A percentile compares a stretch with the other conserved stretches of the same genome.
Evolutionary conservation across 441 rosid species (phyloP).

Genomic region (Daphne laureola): DNA sequence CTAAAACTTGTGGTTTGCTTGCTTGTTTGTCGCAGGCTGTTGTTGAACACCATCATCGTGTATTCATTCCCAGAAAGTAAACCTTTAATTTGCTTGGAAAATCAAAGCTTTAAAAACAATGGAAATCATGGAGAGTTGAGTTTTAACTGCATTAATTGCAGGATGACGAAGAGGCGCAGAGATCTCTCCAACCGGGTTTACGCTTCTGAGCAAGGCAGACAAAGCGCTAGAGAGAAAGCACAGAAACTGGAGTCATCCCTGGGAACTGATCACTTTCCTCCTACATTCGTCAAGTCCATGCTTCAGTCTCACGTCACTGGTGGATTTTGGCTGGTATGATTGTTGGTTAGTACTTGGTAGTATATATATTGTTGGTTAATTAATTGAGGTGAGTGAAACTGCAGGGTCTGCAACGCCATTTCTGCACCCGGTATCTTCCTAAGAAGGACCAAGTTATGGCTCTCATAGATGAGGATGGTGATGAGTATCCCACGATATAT

Average conservation of each 20-base stretch:
- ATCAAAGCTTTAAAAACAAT: neutral
- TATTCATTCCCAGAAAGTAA: slow-evolving; percentile 41
- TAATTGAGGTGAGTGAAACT: neutral
- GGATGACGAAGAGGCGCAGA: slow-evolving; percentile 28
- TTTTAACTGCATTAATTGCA: no score
- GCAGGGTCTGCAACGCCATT: slow-evolving; percentile 53
- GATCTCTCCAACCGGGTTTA: slow-evolving; percentile 41
- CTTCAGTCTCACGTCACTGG: slow-evolving; percentile 67
- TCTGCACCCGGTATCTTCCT: slow-evolving; percentile 44
- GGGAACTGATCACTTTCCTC: slow-evolving; percentile 28
- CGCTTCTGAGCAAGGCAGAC: slow-evolving; percentile 53
- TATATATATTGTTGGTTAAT: neutral
- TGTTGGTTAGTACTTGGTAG: no score
- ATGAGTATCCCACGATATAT: slow-evolving; percentile 40
- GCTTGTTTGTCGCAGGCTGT: slow-evolving; percentile 23
- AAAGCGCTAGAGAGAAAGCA: slow-evolving; percentile 45
- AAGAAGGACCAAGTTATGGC: slow-evolving; percentile 39
- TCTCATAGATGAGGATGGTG: slow-evolving; percentile 47
- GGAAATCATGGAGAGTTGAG: slow-evolving; percentile 2
- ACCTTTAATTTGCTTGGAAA: neutral
- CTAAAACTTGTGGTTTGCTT: slow-evolving; percentile 5
- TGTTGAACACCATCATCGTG: slow-evolving; percentile 13
- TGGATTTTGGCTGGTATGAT: slow-evolving; percentile 72
- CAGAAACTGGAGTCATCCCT: slow-evolving; percentile 39
- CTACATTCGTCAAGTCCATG: slow-evolving; percentile 53